Evolutionary conservation across 441 rosid species (phyloP).

Genomic region (Theobroma grandiflorum): DNA sequence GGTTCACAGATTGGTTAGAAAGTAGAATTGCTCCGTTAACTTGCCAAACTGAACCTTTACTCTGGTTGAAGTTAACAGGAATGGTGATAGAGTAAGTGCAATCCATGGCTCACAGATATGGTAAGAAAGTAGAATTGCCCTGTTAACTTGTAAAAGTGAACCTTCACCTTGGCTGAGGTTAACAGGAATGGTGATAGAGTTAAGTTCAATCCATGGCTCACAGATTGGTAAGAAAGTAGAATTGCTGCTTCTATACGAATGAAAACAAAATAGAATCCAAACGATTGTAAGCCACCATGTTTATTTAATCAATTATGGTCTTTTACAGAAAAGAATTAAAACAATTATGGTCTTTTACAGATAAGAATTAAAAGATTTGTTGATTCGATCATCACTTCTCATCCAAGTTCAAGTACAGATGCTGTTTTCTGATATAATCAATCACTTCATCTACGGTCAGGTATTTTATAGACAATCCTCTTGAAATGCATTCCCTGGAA

Average conservation of each 20-base stretch:
- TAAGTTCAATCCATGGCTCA: neutral
- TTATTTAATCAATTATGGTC: neutral
- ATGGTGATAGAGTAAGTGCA: neutral
- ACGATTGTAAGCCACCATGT: neutral
- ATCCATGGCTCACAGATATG: neutral
- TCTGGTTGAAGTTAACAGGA: neutral
- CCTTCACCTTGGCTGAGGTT: no score
- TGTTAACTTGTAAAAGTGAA: neutral
- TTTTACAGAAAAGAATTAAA: neutral
- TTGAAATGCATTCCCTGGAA: conserved; percentile 76
- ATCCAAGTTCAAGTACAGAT: conserved; percentile 48
- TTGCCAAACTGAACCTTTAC: neutral
- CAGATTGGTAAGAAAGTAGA: neutral
- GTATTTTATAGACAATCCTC: conserved; percentile 80
- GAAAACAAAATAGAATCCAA: neutral
- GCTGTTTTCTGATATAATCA: conserved; percentile 58
- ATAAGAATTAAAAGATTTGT: neutral
- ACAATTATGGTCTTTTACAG: neutral
- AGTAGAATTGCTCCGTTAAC: no score
- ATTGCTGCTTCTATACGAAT: neutral
- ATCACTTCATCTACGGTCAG: conserved; percentile 76
- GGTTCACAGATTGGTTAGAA: no score
- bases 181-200: neutral
- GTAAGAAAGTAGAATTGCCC: neutral
- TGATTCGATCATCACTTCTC: neutral